These are phyloP conservation scores for Ananas comosus DNA, from an alignment of 176 grass and related monocot genomes.

Conservation along the genomic window DNA sequence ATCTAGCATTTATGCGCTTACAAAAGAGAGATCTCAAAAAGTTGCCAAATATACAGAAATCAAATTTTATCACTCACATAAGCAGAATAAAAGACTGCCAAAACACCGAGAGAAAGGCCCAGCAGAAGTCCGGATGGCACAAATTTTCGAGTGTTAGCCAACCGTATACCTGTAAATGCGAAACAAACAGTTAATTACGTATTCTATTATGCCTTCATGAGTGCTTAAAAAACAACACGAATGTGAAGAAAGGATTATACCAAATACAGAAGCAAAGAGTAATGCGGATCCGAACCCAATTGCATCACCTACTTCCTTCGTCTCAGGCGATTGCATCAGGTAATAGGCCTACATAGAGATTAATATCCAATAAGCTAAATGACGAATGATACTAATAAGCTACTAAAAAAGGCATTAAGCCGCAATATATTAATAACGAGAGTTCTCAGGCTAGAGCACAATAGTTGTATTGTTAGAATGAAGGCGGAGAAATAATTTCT, in stretches of 20 bases:
- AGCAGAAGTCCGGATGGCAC: slow-evolving; percentile 77
- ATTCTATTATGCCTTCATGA: neutral
- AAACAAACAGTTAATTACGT: slow-evolving; percentile 6
- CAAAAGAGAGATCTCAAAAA: slow-evolving; percentile 2
- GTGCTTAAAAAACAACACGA: slow-evolving; percentile 2
- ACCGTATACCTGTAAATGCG: slow-evolving; percentile 56
- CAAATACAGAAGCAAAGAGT: slow-evolving; percentile 66
- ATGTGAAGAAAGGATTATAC: slow-evolving; percentile 23
- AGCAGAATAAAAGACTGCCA: slow-evolving; percentile 70
- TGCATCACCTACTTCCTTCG: slow-evolving; percentile 45
- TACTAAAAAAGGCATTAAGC: slow-evolving; percentile 1
- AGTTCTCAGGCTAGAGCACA: too few relatives aligned
- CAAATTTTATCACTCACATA: slow-evolving; percentile 74
- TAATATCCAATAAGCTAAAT: neutral
- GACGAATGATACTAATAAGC: neutral
- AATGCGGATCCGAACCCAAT: slow-evolving; percentile 84
- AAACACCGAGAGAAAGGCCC: slow-evolving; percentile 48
- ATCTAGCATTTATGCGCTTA: neutral
- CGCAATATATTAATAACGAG: too few relatives aligned
- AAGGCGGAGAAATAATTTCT: neutral
- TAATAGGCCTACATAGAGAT: slow-evolving; percentile 56
- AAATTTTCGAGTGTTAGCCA: slow-evolving; percentile 64
- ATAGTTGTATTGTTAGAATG: neutral
- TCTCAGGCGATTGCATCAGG: slow-evolving; percentile 82
- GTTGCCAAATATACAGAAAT: slow-evolving; percentile 12